Percentiles rank a stretch among this genome's conserved stretches.
These are phyloP conservation scores for Aurantiochytrium sp. DNA, from an alignment of 108 stramenopile species.

Conservation along the genomic window DNA sequence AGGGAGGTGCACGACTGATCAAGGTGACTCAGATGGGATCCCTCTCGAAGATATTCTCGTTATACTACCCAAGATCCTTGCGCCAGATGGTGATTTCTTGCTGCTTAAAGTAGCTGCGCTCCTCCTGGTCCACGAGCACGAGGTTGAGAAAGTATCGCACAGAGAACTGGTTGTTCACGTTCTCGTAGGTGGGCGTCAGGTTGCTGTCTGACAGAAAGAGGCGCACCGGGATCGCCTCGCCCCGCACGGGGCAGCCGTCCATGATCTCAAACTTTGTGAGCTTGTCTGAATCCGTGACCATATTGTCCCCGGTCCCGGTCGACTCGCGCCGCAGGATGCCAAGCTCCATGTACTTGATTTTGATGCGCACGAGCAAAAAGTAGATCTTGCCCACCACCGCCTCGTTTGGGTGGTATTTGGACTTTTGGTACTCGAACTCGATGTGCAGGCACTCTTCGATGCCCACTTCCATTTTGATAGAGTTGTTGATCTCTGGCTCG, in stretches of 20 bases:
- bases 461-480: conserved; percentile 98
- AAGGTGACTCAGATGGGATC: too few species aligned
- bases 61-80: conserved; percentile 55
- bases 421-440: conserved; percentile 95
- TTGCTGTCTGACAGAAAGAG: conserved; percentile 63
- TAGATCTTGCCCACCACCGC: conserved; percentile 93
- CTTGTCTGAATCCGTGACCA: conserved; percentile 91
- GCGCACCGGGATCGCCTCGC: conserved; percentile 78
- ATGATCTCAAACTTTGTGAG: conserved; percentile 96
- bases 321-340: conserved; percentile 93
- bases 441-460: conserved; percentile 99
- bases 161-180: conserved; percentile 83
- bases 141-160: conserved; percentile 97
- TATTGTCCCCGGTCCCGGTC: conserved; percentile 63
- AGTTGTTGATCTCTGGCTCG: conserved; percentile 64
- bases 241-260: conserved; percentile 97
- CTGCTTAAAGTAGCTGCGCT: conserved; percentile 98
- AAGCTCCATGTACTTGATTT: conserved; percentile 98
- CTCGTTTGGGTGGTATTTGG: conserved; percentile 84
- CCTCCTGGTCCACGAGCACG: conserved; percentile 97
- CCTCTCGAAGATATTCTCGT: too few species aligned
- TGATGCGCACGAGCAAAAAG: conserved; percentile 93
- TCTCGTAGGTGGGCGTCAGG: conserved; percentile 92
- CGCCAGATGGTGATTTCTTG: conserved; percentile 96
- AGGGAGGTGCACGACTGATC: too few species aligned